Evolutionary conservation across 306 rosid species (phyloP).

Genomic region (Rosa chinensis): DNA sequence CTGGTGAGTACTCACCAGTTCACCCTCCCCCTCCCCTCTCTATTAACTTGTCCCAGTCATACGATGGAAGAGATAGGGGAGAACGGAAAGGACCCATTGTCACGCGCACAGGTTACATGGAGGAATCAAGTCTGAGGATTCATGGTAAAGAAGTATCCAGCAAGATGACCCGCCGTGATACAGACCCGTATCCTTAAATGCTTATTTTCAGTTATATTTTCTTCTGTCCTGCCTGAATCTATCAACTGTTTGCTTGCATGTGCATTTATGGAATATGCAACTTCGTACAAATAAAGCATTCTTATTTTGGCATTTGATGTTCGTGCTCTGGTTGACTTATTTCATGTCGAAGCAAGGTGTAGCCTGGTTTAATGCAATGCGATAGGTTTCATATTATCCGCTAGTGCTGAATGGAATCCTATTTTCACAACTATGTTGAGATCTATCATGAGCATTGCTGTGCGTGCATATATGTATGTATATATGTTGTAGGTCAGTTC

Average conservation of each 20-base stretch:
- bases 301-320: neutral
- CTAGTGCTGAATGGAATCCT: neutral
- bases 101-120: conserved; percentile 69
- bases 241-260: neutral
- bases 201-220: neutral
- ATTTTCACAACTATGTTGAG: neutral
- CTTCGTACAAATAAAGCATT: neutral
- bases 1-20: conserved; percentile 94
- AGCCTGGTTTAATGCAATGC: neutral
- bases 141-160: conserved; percentile 77
- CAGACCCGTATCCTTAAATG: conserved; percentile 85
- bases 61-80: conserved; percentile 90
- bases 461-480: neutral
- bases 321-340: neutral
- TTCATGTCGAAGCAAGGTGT: neutral
- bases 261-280: neutral
- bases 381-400: neutral
- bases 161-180: conserved; percentile 88
- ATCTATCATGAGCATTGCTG: neutral
- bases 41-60: conserved; percentile 58
- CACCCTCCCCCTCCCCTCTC: conserved; percentile 62
- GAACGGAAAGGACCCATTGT: conserved; percentile 78
- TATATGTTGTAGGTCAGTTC: neutral
- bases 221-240: neutral
- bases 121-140: conserved; percentile 71